These are phyloP conservation scores for Fusarium kyushuense DNA, from an alignment of 2,329 filamentous ascomycete species.

Conservation along the genomic window DNA sequence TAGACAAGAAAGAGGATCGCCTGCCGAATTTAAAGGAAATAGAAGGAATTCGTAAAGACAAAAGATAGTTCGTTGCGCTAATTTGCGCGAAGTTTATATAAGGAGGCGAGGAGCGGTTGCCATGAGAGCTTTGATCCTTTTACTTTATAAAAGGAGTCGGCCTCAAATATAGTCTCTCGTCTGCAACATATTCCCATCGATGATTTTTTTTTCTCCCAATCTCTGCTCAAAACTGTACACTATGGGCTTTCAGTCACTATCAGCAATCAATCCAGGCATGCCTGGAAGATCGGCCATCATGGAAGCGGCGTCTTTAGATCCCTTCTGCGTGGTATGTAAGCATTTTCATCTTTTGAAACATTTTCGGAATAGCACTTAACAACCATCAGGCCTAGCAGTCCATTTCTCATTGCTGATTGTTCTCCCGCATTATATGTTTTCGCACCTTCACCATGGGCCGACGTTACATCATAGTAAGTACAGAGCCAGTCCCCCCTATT, in stretches of 20 bases:
- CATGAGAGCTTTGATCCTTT: not conserved
- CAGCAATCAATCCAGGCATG: not conserved
- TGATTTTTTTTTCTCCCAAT: not conserved
- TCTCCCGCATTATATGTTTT: not conserved
- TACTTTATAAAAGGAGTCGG: not conserved
- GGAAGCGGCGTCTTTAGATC: not conserved
- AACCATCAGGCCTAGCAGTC: not conserved
- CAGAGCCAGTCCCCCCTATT: not conserved
- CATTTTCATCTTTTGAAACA: not conserved
- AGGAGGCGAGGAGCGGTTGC: not conserved
- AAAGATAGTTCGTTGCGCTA: not conserved
- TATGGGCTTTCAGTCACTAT: not conserved
- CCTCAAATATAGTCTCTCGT: not conserved
- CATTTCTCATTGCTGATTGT: not conserved
- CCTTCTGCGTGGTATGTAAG: not conserved
- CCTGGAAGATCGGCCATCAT: conserved; percentile 1
- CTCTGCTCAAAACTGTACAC: not conserved
- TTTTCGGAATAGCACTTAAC: not conserved
- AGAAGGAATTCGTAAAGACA: not conserved
- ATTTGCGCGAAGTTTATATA: not conserved
- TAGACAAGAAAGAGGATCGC: too few relatives aligned
- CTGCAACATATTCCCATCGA: accelerated
- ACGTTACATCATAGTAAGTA: not conserved
- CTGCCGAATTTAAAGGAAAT: not conserved
- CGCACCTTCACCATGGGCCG: not conserved